phyloP scores from a whole-genome alignment of 495 filamentous ascomycete species.

The Podospora comata region DNA sequence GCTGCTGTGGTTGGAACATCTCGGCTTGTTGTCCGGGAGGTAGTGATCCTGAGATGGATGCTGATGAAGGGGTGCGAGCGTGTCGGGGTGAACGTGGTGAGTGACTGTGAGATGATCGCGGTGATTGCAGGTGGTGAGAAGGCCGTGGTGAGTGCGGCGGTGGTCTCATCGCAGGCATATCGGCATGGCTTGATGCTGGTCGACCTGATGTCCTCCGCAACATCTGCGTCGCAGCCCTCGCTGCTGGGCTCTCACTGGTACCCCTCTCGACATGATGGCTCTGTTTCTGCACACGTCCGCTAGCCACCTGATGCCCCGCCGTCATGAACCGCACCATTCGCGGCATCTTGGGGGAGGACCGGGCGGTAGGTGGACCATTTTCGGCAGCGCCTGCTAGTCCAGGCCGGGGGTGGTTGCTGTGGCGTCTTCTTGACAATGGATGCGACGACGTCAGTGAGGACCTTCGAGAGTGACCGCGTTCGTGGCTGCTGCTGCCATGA shows the following conservation, averaged over 20 bases:
- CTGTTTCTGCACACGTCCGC: neutral
- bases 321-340: constrained; percentile 1
- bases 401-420: neutral
- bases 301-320: neutral
- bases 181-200: neutral
- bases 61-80: neutral
- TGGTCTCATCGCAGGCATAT: no score
- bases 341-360: neutral
- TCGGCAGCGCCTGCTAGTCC: neutral
- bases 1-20: neutral
- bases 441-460: neutral
- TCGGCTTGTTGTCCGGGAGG: neutral
- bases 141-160: neutral
- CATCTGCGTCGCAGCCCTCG: constrained; percentile 2
- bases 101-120: neutral
- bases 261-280: neutral
- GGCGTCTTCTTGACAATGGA: neutral
- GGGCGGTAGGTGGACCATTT: neutral
- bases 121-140: neutral
- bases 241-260: constrained; percentile 1
- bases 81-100: neutral
- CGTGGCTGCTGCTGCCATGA: neutral
- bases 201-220: neutral
- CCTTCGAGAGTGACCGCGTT: neutral
- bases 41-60: neutral